A percentile compares a stretch with the other conserved stretches of the same genome.
Conservation (phyloP, 2,329 filamentous ascomycete species). For the Grosmannia penicillata region DNA sequence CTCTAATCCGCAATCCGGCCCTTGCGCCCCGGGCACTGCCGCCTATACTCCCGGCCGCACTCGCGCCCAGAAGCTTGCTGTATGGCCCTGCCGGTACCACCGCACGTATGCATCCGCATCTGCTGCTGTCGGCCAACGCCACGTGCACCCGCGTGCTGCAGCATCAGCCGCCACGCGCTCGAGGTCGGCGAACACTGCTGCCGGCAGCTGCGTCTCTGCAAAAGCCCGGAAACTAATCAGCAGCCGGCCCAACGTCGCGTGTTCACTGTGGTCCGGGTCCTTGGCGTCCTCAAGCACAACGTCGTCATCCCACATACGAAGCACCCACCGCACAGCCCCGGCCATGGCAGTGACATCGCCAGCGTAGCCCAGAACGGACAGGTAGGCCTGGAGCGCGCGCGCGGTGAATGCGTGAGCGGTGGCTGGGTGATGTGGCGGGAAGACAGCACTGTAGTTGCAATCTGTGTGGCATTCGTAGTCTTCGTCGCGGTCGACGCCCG, state of each 20-base stretch:
- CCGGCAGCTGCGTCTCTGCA: slow-evolving; percentile 25
- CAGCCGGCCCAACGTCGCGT: slow-evolving; percentile 15
- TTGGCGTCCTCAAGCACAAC: slow-evolving; percentile 21
- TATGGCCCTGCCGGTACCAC: slow-evolving; percentile 8
- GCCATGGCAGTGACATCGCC: slow-evolving; percentile 44
- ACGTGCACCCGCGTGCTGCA: slow-evolving; percentile 13
- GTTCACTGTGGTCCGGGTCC: slow-evolving; percentile 19
- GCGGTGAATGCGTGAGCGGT: slow-evolving; percentile 29
- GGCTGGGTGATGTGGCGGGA: slow-evolving; percentile 1
- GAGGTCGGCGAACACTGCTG: slow-evolving; percentile 16
- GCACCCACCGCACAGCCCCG: slow-evolving; percentile 43
- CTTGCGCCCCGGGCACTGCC: background rate
- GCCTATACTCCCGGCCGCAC: slow-evolving; percentile 5
- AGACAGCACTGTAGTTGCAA: too few relatives aligned
- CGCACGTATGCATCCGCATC: slow-evolving; percentile 17
- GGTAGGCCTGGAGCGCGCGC: slow-evolving; percentile 39
- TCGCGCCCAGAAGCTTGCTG: slow-evolving; percentile 8
- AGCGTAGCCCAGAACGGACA: slow-evolving; percentile 47
- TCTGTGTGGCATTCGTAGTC: too few relatives aligned
- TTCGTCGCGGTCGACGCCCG: slow-evolving; percentile 7
- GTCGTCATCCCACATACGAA: slow-evolving; percentile 26
- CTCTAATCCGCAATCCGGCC: background rate
- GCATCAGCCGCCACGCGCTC: slow-evolving; percentile 14
- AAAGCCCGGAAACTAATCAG: slow-evolving; percentile 29
- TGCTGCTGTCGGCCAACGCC: slow-evolving; percentile 23